phyloP scores from a whole-genome alignment of 306 rosid genomes.

The Quercus cerris region DNA sequence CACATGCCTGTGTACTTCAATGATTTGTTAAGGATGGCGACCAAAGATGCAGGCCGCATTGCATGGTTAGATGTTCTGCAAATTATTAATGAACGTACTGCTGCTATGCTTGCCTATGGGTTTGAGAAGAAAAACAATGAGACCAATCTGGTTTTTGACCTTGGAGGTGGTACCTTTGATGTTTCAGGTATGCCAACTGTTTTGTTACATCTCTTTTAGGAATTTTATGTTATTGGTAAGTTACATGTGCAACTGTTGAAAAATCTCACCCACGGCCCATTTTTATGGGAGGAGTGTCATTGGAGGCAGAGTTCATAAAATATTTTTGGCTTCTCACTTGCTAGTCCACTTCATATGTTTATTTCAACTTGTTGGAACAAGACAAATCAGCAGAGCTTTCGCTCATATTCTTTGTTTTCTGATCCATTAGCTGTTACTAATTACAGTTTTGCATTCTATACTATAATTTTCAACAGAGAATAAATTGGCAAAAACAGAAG shows the following conservation, averaged over 20 bases:
- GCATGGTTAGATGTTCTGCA: conserved; percentile 95
- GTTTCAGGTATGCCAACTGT: too few species aligned
- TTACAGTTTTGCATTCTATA: background rate
- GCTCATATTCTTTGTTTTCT: background rate
- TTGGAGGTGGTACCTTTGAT: too few species aligned
- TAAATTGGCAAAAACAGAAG: conserved; percentile 51
- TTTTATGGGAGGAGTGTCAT: too few species aligned
- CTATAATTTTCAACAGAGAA: conserved; percentile 40
- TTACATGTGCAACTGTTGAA: too few species aligned
- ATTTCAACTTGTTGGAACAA: conserved; percentile 21
- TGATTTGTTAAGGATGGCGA: conserved; percentile 93
- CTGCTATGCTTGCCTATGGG: conserved; percentile 45
- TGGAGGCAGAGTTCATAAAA: too few species aligned
- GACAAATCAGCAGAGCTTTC: background rate
- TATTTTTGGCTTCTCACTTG: too few species aligned
- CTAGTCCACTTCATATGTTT: too few species aligned
- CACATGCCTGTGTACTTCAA: conserved; percentile 95
- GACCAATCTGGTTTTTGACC: too few species aligned
- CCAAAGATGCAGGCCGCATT: conserved; percentile 96
- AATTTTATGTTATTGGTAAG: background rate
- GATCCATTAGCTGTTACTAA: background rate
- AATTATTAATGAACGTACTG: conserved; percentile 91
- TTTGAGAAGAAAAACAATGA: too few species aligned
- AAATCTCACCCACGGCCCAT: too few species aligned
- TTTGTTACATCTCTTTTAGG: background rate